These are phyloP conservation scores for Ettlia oleoabundans DNA, from an alignment of 139 green algal species.

Conservation along the genomic window DNA sequence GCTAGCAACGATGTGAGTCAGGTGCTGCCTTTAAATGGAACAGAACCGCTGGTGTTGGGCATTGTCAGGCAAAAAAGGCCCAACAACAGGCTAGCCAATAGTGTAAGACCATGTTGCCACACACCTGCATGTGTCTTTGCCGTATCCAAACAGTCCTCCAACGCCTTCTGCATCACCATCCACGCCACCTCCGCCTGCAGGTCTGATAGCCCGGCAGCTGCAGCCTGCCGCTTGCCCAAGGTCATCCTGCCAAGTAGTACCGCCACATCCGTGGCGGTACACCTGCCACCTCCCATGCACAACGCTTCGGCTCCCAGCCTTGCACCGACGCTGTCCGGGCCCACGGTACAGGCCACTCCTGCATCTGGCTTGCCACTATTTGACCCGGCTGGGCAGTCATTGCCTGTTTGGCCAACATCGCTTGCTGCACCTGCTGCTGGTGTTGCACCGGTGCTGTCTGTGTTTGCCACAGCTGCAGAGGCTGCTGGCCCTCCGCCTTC, in stretches of 20 bases:
- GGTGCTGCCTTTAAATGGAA: too few relatives aligned
- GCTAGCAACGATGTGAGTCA: too few relatives aligned
- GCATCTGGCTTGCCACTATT: too few relatives aligned
- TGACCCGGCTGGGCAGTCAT: too few relatives aligned
- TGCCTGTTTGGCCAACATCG: too few relatives aligned
- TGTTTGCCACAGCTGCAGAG: too few relatives aligned
- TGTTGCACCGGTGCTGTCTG: neutral
- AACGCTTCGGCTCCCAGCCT: constrained; percentile 29
- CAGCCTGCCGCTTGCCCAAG: constrained; percentile 19
- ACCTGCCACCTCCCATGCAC: constrained; percentile 22
- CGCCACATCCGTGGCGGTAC: constrained; percentile 52
- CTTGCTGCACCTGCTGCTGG: too few relatives aligned
- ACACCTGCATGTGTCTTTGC: constrained; percentile 37
- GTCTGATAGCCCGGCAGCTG: neutral
- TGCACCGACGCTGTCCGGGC: constrained; percentile 47
- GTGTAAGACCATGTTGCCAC: too few relatives aligned
- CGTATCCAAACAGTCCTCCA: constrained; percentile 25
- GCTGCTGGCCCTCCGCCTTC: too few relatives aligned
- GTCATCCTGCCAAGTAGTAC: constrained; percentile 41
- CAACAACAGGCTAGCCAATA: too few relatives aligned
- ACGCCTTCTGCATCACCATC: constrained; percentile 37
- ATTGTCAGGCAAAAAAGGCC: too few relatives aligned
- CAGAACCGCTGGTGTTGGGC: too few relatives aligned
- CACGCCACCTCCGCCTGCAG: constrained; percentile 19
- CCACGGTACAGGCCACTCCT: constrained; percentile 45